Evolutionary conservation across 169 alveolate genomes (phyloP), one percentile per base, ranked within the genome.

Genomic region (Condylostoma magnum): DNA sequence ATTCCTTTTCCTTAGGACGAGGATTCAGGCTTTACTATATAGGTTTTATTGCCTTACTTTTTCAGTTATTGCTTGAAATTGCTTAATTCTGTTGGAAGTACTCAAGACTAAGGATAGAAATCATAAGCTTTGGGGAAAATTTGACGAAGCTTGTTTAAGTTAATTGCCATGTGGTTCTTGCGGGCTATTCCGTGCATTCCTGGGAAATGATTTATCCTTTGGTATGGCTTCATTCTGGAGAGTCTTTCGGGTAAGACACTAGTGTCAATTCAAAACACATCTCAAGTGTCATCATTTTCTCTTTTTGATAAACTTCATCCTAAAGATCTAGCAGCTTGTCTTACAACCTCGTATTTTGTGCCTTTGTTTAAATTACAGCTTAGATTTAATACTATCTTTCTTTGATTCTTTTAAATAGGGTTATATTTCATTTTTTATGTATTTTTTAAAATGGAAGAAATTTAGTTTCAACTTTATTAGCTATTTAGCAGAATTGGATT

Each of bases 1-100:
- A 89, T 89, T 34, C 95, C 95, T 77, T 69, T 79, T 6, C 95
- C 95, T 69, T 89, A 77, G 48, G 89, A 72, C 4, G 78, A 55
- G 3, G 91, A 87, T 67, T 83, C 91, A 12, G 94, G 94, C 68
- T 87, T 87, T 2, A 87, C 85, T 4, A 87, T 87, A 54, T 72
- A 89, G 36, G 87, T 88, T 60, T 43, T 68, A 27, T 82, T 79
- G 66, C 66, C 58, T 57, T 76, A 80, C 33, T 73, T 41, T 18
- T 79, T 50, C 38, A 80, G 48, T 37, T 67, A 57, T 4, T 54
- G 67, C 38, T 69, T 79, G 67, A 84, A 84, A 38, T 84, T 90
- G n/a, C 60, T 69, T 56, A 57, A 77, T 37, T 83, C 91, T 18
- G 88, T 67, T 12, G 94, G 94, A 10, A 84, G 72, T 28, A 84